Base-by-base conservation (phyloP, 2,329 filamentous ascomycete genomes). In the Lachnellula cervina region DNA sequence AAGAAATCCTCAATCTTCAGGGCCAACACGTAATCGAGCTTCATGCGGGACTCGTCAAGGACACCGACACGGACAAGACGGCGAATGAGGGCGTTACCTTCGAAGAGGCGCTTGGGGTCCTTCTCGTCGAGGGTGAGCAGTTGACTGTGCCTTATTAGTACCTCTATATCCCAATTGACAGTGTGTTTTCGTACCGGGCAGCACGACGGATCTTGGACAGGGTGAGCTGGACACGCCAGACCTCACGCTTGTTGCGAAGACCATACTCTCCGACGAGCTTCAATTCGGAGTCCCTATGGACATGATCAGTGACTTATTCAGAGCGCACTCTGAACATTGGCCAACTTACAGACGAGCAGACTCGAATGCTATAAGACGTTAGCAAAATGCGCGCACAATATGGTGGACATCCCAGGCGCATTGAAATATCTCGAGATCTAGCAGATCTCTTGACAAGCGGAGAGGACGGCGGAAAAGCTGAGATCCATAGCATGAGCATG, bases 141-240 rank as follows among this genome's bases (percentile, higher is more conserved):
- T 84, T 97, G 89, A 96, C 93, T 97, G 74, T 52, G 40, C 37
- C 49, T 56, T 37, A 34, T 66, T 55, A 62, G 61, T 51, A 34
- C 28, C 13, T 25, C 32, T 9, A 32, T 48, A 45, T 38, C 38
- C 28, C 40, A 28, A 44, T 49, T 37, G 43, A n/a, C 19, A 16
- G 46, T 28, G 13, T 52, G 28, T 23, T 34, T 53, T n/a, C 57
- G 73, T 89, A 97, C 93, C 94, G 94, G 77, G 94, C 94, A 88
- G 94, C 94, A 96, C 94, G 94, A 92, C 94, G 94, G 74, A 99
- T 99, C 88, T 97, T 97, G 83, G 94, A 97, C 75, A 99, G 88
- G 74, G 93, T 97, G 79, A 99, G 88, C 86, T 90, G 88, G 80
- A 99, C 94, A 80, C 94, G 91, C 94, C 94, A 99, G 76, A 99